These are phyloP conservation scores for Paraphaeosphaeria minitans DNA, from an alignment of 2,329 filamentous ascomycete genomes.

Conservation along the genomic window DNA sequence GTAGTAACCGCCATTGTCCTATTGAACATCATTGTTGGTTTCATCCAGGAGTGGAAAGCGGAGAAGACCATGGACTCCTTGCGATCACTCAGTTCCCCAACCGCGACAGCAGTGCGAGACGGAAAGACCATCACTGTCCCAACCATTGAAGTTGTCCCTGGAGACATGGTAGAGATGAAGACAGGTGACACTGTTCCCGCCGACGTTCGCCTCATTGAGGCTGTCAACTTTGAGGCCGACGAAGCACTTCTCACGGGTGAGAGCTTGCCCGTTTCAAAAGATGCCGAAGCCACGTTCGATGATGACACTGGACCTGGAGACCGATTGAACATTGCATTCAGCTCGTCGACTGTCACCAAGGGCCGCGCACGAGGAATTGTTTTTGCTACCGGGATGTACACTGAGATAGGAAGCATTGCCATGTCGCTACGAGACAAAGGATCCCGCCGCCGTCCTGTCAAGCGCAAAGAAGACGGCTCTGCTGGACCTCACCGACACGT, in stretches of 20 bases:
- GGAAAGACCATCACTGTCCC: conserved; percentile 59
- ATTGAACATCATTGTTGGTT: conserved; percentile 54
- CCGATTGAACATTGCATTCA: conserved; percentile 71
- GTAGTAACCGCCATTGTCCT: conserved; percentile 54
- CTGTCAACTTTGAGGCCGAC: conserved; percentile 77
- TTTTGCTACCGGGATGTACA: conserved; percentile 70
- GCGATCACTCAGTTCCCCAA: conserved; percentile 53
- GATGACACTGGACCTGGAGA: conserved; percentile 67
- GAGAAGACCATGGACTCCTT: conserved; percentile 58
- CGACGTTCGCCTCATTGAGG: conserved; percentile 66
- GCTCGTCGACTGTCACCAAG: conserved; percentile 71
- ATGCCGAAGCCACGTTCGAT: conserved; percentile 60
- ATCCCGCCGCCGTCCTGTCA: conserved; percentile 46
- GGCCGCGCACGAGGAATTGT: conserved; percentile 72
- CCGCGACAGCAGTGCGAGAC: conserved; percentile 56
- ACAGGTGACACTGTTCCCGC: conserved; percentile 73
- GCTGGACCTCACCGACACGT: conserved; percentile 48
- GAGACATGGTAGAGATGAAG: conserved; percentile 67
- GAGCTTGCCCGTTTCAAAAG: conserved; percentile 69
- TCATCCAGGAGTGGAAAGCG: conserved; percentile 54
- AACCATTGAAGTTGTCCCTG: conserved; percentile 66
- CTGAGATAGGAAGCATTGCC: conserved; percentile 78
- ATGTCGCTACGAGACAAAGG: conserved; percentile 62
- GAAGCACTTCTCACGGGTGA: conserved; percentile 74
- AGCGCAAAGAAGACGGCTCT: conserved; percentile 45